Conservation (phyloP, 148 eudicot genomes). For the Spergularia marina region DNA sequence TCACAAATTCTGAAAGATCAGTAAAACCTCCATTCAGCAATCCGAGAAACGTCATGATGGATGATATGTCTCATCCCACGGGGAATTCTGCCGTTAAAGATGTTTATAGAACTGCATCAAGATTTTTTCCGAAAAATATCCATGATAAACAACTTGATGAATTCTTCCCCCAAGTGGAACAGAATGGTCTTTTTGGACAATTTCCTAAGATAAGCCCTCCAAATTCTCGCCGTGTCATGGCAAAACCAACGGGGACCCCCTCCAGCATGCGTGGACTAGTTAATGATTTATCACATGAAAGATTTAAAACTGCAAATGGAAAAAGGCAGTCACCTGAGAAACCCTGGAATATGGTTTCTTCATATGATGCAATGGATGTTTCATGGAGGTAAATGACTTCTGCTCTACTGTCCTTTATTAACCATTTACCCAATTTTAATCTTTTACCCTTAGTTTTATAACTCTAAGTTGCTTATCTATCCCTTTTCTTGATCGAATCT, state of each 20-base stretch:
- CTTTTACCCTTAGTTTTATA: not conserved
- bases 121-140: conserved; percentile 34
- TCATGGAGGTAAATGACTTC: conserved; percentile 57
- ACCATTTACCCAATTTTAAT: not conserved
- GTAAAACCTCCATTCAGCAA: conserved; percentile 32
- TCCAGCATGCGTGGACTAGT: conserved; percentile 32
- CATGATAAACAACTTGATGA: conserved; percentile 41
- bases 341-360: conserved; percentile 25
- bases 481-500: not conserved
- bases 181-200: conserved; percentile 34
- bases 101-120: conserved; percentile 45
- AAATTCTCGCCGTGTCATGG: conserved; percentile 43
- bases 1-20: conserved; percentile 32
- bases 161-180: conserved; percentile 34
- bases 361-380: conserved; percentile 55
- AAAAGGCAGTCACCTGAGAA: conserved; percentile 39
- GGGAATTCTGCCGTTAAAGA: conserved; percentile 37
- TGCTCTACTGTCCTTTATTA: not conserved
- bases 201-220: conserved; percentile 40
- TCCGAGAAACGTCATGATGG: conserved; percentile 41
- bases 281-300: conserved; percentile 38
- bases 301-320: conserved; percentile 28
- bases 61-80: conserved; percentile 31
- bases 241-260: conserved; percentile 40
- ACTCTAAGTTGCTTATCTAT: not conserved